Conservation (phyloP, 306 rosid species). For the Corylus americana region DNA sequence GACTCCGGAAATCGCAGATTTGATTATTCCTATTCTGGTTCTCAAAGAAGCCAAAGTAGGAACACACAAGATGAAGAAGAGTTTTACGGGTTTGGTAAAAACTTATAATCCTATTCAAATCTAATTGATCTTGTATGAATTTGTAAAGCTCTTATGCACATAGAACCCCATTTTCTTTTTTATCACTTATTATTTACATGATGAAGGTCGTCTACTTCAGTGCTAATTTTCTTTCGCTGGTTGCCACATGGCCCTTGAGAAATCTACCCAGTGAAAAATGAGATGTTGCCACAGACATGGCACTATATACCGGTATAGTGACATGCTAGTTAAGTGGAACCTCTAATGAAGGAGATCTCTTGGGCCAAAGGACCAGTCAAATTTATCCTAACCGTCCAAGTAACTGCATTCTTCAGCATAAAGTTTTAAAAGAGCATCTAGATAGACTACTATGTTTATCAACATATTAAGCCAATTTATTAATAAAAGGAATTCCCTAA, state of each 20-base stretch:
- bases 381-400: neutral
- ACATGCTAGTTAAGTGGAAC: neutral
- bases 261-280: neutral
- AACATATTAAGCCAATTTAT: neutral
- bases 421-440: neutral
- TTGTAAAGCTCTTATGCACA: neutral
- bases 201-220: neutral
- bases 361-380: neutral
- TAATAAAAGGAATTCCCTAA: neutral
- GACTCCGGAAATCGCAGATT: constrained; percentile 57
- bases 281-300: neutral
- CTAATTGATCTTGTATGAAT: neutral
- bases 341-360: neutral
- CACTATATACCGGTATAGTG: neutral
- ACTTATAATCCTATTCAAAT: constrained; percentile 11
- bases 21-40: constrained; percentile 45
- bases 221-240: constrained; percentile 4
- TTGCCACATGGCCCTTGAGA: neutral
- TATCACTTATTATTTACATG: neutral
- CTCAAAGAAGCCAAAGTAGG: constrained; percentile 54
- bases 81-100: constrained; percentile 85
- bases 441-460: neutral
- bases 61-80: constrained; percentile 65
- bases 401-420: neutral
- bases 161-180: neutral